These are phyloP conservation scores for Oidium heveae DNA, from an alignment of 2,329 filamentous ascomycete genomes.

Conservation along the genomic window DNA sequence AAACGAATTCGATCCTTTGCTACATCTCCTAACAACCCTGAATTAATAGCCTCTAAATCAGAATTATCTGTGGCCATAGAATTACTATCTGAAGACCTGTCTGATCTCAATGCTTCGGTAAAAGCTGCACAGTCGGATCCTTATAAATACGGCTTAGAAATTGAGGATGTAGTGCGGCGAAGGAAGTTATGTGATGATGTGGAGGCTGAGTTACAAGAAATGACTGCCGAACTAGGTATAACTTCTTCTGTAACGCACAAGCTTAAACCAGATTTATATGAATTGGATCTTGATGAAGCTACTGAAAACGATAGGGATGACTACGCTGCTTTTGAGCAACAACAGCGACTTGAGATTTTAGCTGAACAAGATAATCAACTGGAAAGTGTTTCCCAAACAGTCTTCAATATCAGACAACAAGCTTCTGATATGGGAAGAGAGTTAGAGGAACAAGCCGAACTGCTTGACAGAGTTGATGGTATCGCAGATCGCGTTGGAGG, in stretches of 20 bases:
- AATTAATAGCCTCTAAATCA: conserved; percentile 53
- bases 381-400: conserved; percentile 78
- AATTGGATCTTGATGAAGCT: conserved; percentile 3
- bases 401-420: conserved; percentile 72
- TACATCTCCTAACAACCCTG: conserved; percentile 41
- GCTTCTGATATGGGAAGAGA: conserved; percentile 91
- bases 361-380: conserved; percentile 81
- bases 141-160: conserved; percentile 61
- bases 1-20: conserved; percentile 79
- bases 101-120: conserved; percentile 71
- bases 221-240: conserved; percentile 51
- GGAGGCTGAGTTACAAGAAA: conserved; percentile 67
- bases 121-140: conserved; percentile 71
- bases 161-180: conserved; percentile 57
- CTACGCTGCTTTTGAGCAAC: conserved; percentile 62
- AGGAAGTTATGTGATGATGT: conserved; percentile 69
- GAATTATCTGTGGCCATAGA: conserved; percentile 42
- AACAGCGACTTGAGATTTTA: conserved; percentile 80
- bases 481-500: conserved; percentile 72
- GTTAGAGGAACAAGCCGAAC: conserved; percentile 77
- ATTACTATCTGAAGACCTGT: conserved; percentile 56
- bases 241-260: conserved; percentile 21
- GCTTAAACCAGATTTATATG: conserved; percentile 20
- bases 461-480: conserved; percentile 65
- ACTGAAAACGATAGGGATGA: conserved; percentile 13